These are phyloP conservation scores for Irineochytrium annulatum DNA, from an alignment of 192 early-diverging fungal species.

Conservation along the genomic window DNA sequence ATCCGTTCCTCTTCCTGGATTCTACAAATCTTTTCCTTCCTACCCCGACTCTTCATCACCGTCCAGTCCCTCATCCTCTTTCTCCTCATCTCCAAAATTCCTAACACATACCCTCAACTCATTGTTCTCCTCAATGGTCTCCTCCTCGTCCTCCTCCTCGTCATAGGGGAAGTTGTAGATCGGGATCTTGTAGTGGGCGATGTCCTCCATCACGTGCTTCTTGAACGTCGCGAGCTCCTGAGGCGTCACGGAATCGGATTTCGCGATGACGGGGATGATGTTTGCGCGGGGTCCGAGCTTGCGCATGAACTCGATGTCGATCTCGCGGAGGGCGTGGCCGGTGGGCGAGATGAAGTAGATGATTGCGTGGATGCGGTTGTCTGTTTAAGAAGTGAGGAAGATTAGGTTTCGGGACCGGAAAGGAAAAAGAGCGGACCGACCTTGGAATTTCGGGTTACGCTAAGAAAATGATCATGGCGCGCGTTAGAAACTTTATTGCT, in stretches of 20 bases:
- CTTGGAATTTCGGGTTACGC: slow-evolving; percentile 73
- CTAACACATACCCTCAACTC: slow-evolving; percentile 68
- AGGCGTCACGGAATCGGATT: slow-evolving; percentile 90
- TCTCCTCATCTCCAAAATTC: no score
- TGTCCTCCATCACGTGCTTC: slow-evolving; percentile 94
- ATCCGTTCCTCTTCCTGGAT: no score
- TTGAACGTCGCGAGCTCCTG: slow-evolving; percentile 90
- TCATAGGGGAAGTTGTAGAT: slow-evolving; percentile 98
- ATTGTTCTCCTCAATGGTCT: slow-evolving; percentile 96
- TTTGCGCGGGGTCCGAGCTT: slow-evolving; percentile 86
- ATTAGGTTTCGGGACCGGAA: neutral
- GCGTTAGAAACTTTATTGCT: neutral
- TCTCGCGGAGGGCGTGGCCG: slow-evolving; percentile 92
- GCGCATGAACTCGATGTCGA: slow-evolving; percentile 82
- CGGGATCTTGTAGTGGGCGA: slow-evolving; percentile 89
- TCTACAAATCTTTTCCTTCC: no score
- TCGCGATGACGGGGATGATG: slow-evolving; percentile 93
- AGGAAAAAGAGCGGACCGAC: slow-evolving; percentile 20
- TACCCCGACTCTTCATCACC: no score
- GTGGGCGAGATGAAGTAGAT: slow-evolving; percentile 98
- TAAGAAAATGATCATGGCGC: neutral
- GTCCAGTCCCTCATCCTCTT: no score
- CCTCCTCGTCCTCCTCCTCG: slow-evolving; percentile 96
- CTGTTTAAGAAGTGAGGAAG: slow-evolving; percentile 30
- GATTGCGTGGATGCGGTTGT: slow-evolving; percentile 92